phyloP scores from a whole-genome alignment of 208 protist species.

The Trypanosoma melophagium region DNA sequence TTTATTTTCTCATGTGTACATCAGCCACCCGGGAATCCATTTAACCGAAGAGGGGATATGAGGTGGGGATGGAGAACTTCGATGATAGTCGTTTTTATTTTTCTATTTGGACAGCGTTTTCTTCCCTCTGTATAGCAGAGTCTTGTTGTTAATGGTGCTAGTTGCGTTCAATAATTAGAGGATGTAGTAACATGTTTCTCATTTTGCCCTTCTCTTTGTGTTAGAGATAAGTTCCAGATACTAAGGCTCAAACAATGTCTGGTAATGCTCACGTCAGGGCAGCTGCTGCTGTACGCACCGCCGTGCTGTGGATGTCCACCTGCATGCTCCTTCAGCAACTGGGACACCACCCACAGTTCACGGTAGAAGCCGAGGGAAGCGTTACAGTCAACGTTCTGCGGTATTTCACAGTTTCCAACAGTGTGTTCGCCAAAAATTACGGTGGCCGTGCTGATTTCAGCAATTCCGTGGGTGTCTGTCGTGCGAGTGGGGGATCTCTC shows the following conservation, averaged over 20 bases:
- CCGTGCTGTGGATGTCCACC: conserved; percentile 2
- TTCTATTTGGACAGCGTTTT: too few relatives aligned
- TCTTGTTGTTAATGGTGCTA: too few relatives aligned
- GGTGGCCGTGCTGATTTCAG: not conserved
- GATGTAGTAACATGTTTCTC: too few relatives aligned
- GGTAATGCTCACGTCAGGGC: not conserved
- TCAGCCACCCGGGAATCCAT: too few relatives aligned
- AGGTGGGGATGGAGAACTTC: too few relatives aligned
- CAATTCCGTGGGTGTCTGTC: not conserved
- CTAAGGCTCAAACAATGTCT: not conserved
- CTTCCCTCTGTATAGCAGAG: too few relatives aligned
- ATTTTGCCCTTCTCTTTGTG: too few relatives aligned
- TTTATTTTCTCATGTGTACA: too few relatives aligned
- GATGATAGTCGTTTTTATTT: too few relatives aligned
- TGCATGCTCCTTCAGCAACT: conserved; percentile 1
- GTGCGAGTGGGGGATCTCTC: not conserved
- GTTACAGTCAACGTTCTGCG: not conserved
- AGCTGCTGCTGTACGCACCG: not conserved
- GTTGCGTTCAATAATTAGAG: too few relatives aligned
- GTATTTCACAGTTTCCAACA: not conserved
- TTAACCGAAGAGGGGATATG: too few relatives aligned
- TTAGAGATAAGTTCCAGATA: too few relatives aligned
- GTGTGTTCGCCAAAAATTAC: not conserved
- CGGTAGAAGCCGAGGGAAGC: not conserved
- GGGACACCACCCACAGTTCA: not conserved